Conservation (phyloP, 345 rosid species). For the Ceriops tagal region DNA sequence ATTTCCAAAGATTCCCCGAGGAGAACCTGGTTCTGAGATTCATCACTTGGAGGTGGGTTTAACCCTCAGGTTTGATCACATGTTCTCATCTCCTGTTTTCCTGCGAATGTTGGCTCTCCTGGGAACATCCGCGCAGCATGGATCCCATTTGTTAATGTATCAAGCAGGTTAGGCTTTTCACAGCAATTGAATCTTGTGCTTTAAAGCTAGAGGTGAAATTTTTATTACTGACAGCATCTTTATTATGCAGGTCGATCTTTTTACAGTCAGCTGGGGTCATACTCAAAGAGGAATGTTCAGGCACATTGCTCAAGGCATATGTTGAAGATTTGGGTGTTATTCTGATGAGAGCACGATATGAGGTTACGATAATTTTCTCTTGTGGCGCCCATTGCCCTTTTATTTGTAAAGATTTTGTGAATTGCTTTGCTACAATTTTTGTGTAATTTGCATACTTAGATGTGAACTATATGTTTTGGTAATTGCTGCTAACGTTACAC, state of each 20-base stretch:
- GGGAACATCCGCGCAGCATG: slow-evolving; percentile 85
- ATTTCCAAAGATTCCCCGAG: slow-evolving; percentile 73
- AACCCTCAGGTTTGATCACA: slow-evolving; percentile 73
- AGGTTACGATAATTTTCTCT: slow-evolving; percentile 35
- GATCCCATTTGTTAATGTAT: slow-evolving; percentile 80
- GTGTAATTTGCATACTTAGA: too few relatives aligned
- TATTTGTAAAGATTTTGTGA: background rate
- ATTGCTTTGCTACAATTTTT: background rate
- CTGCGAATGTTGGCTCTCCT: slow-evolving; percentile 69
- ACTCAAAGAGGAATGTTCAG: slow-evolving; percentile 72
- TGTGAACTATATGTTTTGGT: too few relatives aligned
- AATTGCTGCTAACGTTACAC: too few relatives aligned
- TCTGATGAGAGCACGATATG: slow-evolving; percentile 79
- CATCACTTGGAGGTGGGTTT: slow-evolving; percentile 94
- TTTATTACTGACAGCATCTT: slow-evolving; percentile 3
- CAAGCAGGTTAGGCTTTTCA: slow-evolving; percentile 59
- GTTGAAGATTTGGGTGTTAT: slow-evolving; percentile 70
- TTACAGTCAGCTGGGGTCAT: slow-evolving; percentile 54
- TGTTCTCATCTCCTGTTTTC: slow-evolving; percentile 80
- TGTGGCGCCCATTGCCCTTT: background rate
- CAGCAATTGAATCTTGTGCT: background rate
- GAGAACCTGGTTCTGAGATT: slow-evolving; percentile 78
- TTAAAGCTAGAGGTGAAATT: background rate
- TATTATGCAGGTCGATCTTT: slow-evolving; percentile 64
- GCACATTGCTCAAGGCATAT: slow-evolving; percentile 60